Evolutionary conservation across 2,329 filamentous ascomycete genomes (phyloP).

Genomic region (Pseudocercospora fijiensis): DNA sequence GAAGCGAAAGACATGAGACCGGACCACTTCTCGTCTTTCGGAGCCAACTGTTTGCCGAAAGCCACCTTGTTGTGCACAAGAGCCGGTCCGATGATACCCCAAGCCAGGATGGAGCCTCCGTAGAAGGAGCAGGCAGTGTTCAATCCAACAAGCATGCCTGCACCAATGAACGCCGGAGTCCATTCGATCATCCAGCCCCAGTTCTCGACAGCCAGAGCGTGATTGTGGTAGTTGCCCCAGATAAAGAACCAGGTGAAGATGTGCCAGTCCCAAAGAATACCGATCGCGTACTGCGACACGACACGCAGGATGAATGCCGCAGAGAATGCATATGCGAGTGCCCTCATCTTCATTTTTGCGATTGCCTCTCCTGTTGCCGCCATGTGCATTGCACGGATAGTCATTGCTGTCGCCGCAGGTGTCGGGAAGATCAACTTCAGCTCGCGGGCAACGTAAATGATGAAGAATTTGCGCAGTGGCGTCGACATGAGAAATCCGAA

Average conservation of each 20-base stretch:
- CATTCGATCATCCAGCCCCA: slow-evolving; percentile 63
- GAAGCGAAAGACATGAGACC: slow-evolving; percentile 44
- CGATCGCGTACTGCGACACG: slow-evolving; percentile 58
- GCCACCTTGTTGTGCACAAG: slow-evolving; percentile 55
- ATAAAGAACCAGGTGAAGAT: slow-evolving; percentile 54
- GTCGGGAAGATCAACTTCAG: slow-evolving; percentile 61
- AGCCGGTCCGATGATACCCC: slow-evolving; percentile 58
- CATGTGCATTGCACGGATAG: slow-evolving; percentile 63
- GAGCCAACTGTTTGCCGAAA: slow-evolving; percentile 42
- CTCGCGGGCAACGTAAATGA: slow-evolving; percentile 63
- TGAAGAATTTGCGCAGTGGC: slow-evolving; percentile 61
- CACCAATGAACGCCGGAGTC: slow-evolving; percentile 62
- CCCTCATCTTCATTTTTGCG: slow-evolving; percentile 59
- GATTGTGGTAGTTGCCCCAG: slow-evolving; percentile 55
- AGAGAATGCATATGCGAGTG: slow-evolving; percentile 53
- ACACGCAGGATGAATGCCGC: slow-evolving; percentile 55
- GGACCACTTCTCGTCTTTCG: slow-evolving; percentile 45
- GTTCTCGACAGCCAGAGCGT: slow-evolving; percentile 55
- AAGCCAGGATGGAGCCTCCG: slow-evolving; percentile 56
- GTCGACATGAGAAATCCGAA: slow-evolving; percentile 57
- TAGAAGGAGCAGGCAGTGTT: slow-evolving; percentile 61
- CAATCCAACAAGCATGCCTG: slow-evolving; percentile 58
- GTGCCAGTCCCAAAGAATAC: slow-evolving; percentile 54
- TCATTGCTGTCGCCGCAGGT: slow-evolving; percentile 60
- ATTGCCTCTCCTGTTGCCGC: slow-evolving; percentile 53